These are phyloP conservation scores for Hygrophorus pudorinus DNA, from an alignment of 768 basidiomycete species.

Conservation along the genomic window DNA sequence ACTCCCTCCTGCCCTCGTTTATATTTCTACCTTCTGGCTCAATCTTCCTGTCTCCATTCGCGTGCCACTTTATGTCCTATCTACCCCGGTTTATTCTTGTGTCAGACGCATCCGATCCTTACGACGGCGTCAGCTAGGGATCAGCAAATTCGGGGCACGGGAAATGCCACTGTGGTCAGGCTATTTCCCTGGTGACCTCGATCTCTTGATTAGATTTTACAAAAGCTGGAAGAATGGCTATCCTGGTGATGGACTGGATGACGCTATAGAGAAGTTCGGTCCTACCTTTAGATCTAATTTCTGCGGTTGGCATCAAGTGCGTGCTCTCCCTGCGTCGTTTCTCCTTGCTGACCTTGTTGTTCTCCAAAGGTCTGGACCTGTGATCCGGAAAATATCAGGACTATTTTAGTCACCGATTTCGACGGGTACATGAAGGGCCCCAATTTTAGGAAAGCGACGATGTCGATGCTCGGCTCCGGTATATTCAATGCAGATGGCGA, in stretches of 20 bases:
- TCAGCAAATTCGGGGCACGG: neutral
- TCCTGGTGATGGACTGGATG: conserved; percentile 1
- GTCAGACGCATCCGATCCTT: neutral
- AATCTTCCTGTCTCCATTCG: too few species aligned
- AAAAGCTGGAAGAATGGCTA: neutral
- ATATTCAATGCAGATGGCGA: conserved; percentile 66
- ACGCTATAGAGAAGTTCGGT: neutral
- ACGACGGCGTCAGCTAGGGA: neutral
- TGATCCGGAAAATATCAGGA: conserved; percentile 11
- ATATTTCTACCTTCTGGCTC: too few species aligned
- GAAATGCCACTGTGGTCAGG: neutral
- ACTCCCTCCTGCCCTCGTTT: too few species aligned
- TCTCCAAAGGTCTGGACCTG: conserved; percentile 4
- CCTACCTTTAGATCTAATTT: neutral
- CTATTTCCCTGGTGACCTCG: neutral
- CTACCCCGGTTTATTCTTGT: too few species aligned
- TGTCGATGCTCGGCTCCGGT: conserved; percentile 47
- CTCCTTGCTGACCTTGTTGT: too few species aligned
- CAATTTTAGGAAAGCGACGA: conserved; percentile 30
- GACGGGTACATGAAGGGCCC: conserved; percentile 11
- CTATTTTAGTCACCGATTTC: conserved; percentile 12
- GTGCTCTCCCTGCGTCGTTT: too few species aligned
- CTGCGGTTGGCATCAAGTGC: too few species aligned
- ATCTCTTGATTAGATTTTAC: neutral
- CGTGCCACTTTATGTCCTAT: too few species aligned